Evolutionary conservation across 2,329 filamentous ascomycete genomes (phyloP).

Genomic region (Trichoderma koningiopsis): DNA sequence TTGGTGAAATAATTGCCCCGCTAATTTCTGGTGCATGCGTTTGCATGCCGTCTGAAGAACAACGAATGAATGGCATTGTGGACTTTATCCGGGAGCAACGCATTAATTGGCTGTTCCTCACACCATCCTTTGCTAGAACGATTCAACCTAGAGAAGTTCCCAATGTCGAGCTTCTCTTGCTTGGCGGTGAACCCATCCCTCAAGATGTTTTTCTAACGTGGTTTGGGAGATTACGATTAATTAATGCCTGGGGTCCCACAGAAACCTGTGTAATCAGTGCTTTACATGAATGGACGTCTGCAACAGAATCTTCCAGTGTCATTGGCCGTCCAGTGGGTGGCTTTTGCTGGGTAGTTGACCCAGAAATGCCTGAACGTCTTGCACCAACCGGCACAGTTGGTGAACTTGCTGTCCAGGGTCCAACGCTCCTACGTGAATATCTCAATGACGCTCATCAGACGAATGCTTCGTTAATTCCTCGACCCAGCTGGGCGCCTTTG

Average conservation of each 20-base stretch:
- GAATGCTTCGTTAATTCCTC: not conserved
- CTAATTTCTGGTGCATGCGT: not conserved
- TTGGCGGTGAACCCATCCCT: constrained; percentile 22
- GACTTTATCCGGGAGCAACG: not conserved
- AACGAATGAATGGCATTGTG: not conserved
- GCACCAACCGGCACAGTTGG: constrained; percentile 1
- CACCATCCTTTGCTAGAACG: not conserved
- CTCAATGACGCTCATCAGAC: not conserved
- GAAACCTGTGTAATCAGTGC: constrained; percentile 14
- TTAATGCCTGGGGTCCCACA: constrained; percentile 28
- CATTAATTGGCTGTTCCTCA: constrained; percentile 6
- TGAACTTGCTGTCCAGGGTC: not conserved
- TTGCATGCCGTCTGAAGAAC: not conserved
- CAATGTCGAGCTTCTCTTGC: constrained; percentile 5
- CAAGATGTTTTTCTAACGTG: constrained; percentile 14
- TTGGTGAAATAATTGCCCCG: not conserved
- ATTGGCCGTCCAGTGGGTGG: not conserved
- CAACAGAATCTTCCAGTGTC: not conserved
- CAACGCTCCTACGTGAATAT: constrained; percentile 2
- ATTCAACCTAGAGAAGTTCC: constrained; percentile 7
- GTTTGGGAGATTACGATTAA: constrained; percentile 15
- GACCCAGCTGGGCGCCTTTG: constrained; percentile 37
- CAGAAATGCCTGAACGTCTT: not conserved
- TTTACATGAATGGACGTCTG: not conserved
- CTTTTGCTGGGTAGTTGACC: constrained; percentile 16